phyloP scores from a whole-genome alignment of 208 protist genomes.

The Leishmania martiniquensis region DNA sequence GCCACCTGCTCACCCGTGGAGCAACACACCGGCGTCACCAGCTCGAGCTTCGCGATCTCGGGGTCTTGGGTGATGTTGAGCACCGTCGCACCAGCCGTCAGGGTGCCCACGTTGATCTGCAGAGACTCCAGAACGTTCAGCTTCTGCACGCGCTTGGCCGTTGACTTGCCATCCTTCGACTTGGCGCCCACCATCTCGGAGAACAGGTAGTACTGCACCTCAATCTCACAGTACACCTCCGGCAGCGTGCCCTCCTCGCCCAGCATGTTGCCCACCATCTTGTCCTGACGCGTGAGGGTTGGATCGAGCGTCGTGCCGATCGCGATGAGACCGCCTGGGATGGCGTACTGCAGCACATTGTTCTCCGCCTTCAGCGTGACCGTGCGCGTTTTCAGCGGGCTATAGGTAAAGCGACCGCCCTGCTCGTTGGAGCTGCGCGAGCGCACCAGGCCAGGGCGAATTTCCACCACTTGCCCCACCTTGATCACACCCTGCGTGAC shows the following conservation, averaged over 20 bases:
- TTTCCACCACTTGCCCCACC: slow-evolving; percentile 99
- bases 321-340: slow-evolving; percentile 99
- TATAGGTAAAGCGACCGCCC: slow-evolving; percentile 90
- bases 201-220: slow-evolving; percentile 98
- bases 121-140: slow-evolving; percentile 96
- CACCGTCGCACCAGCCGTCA: slow-evolving; percentile 97
- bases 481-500: slow-evolving; percentile 98
- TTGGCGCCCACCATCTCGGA: slow-evolving; percentile 95
- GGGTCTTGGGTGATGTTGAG: slow-evolving; percentile 89
- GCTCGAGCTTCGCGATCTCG: slow-evolving; percentile 96
- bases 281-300: slow-evolving; percentile 98
- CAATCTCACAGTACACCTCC: slow-evolving; percentile 97
- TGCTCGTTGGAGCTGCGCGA: slow-evolving; percentile 76
- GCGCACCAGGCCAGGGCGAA: slow-evolving; percentile 97
- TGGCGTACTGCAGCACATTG: slow-evolving; percentile 99
- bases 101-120: slow-evolving; percentile 99
- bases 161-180: slow-evolving; percentile 51
- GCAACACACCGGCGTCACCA: slow-evolving; percentile 98
- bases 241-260: slow-evolving; percentile 92
- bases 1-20: slow-evolving; percentile 97
- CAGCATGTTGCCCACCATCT: slow-evolving; percentile 97
- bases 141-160: slow-evolving; percentile 93
- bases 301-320: slow-evolving; percentile 99
- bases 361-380: slow-evolving; percentile 97
- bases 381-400: slow-evolving; percentile 95